Conservation (phyloP, 2,329 filamentous ascomycete genomes). For the Oidium heveae region DNA sequence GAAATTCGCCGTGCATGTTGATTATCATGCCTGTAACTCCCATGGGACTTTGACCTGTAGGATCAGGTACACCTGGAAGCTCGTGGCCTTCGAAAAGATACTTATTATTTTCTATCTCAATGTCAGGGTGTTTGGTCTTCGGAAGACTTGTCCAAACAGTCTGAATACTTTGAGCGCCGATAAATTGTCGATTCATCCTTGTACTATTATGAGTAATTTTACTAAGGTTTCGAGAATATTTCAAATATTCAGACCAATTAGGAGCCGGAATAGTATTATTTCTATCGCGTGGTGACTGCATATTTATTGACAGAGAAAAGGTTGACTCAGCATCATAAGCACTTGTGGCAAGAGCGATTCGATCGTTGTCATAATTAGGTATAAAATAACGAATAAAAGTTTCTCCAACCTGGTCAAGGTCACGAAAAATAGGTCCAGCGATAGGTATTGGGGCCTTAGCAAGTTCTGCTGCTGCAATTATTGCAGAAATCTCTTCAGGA, state of each 20-base stretch:
- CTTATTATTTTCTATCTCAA: constrained; percentile 38
- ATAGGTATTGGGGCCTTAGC: constrained; percentile 33
- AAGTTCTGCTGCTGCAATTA: constrained; percentile 22
- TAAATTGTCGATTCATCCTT: constrained; percentile 38
- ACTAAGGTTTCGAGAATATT: constrained; percentile 51
- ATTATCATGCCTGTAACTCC: constrained; percentile 60
- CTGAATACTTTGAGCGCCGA: constrained; percentile 37
- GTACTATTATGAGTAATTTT: constrained; percentile 36
- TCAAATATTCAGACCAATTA: constrained; percentile 52
- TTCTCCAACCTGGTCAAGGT: constrained; percentile 49
- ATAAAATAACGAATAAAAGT: constrained; percentile 55
- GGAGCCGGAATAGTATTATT: constrained; percentile 18
- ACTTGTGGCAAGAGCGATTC: constrained; percentile 31
- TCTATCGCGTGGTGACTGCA: constrained; percentile 25
- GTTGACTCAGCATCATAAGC: constrained; percentile 55
- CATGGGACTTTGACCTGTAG: constrained; percentile 30
- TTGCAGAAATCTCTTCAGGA: constrained; percentile 37
- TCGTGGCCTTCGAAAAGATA: constrained; percentile 68
- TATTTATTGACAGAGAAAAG: constrained; percentile 55
- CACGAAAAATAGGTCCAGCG: constrained; percentile 42
- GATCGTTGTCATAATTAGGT: constrained; percentile 45
- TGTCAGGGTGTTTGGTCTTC: constrained; percentile 46
- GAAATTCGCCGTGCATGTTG: constrained; percentile 61
- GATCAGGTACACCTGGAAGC: constrained; percentile 45
- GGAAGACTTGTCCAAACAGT: constrained; percentile 47